Percentiles rank a stretch among this genome's conserved stretches.
These are phyloP conservation scores for Tricholoma matsutake DNA, from an alignment of 768 basidiomycete genomes.

Conservation along the genomic window DNA sequence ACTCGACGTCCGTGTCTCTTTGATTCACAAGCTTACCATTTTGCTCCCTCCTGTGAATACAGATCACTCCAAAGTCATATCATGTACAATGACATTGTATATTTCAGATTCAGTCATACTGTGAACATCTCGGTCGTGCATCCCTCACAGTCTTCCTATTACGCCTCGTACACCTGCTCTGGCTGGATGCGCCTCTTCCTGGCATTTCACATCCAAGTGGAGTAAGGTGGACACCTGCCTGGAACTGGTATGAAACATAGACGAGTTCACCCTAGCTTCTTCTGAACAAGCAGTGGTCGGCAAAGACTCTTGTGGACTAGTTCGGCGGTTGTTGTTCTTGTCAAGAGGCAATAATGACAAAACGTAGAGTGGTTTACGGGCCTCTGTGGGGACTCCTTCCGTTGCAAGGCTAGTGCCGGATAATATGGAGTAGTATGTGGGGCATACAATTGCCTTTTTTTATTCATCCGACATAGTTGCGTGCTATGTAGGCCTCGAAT, in stretches of 20 bases:
- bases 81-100: background rate
- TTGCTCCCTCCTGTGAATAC: background rate
- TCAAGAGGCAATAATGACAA: slow-evolving; percentile 28
- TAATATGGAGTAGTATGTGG: slow-evolving; percentile 75
- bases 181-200: slow-evolving; percentile 13
- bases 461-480: background rate
- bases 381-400: slow-evolving; percentile 83
- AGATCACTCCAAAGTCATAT: background rate
- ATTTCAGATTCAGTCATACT: background rate
- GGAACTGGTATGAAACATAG: slow-evolving; percentile 16
- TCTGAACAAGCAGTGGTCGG: slow-evolving; percentile 15
- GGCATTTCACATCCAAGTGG: slow-evolving; percentile 19
- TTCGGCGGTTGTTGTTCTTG: slow-evolving; percentile 5
- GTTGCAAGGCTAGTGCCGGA: slow-evolving; percentile 74
- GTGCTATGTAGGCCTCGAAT: background rate
- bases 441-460: slow-evolving; percentile 50
- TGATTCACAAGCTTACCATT: background rate
- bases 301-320: slow-evolving; percentile 14
- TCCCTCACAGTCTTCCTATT: background rate
- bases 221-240: slow-evolving; percentile 10
- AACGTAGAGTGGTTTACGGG: slow-evolving; percentile 54
- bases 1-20: background rate
- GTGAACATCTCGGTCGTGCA: background rate
- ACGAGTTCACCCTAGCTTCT: slow-evolving; percentile 16
- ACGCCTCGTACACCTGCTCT: slow-evolving; percentile 1